Evolutionary conservation across 768 basidiomycete species (phyloP).

Genomic region (Daedalea quercina): DNA sequence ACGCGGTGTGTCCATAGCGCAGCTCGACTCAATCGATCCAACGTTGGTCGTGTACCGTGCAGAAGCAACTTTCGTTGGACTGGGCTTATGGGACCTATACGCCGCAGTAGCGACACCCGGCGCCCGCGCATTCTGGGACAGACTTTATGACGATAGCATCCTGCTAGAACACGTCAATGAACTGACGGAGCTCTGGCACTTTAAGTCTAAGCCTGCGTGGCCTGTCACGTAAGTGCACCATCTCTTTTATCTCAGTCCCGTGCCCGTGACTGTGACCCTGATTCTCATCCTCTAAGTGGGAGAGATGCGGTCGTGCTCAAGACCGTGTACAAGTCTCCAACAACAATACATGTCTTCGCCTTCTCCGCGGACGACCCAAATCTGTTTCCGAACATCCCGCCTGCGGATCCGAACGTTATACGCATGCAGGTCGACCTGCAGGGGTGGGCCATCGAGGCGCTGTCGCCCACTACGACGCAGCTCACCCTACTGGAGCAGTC

Average conservation of each 20-base stretch:
- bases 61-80: slow-evolving; percentile 94
- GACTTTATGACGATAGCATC: slow-evolving; percentile 78
- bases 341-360: slow-evolving; percentile 89
- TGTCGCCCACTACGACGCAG: slow-evolving; percentile 92
- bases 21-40: slow-evolving; percentile 95
- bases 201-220: slow-evolving; percentile 89
- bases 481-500: slow-evolving; percentile 94
- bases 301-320: slow-evolving; percentile 87
- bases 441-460: slow-evolving; percentile 94
- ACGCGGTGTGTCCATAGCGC: slow-evolving; percentile 88
- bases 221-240: slow-evolving; percentile 71
- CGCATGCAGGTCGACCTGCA: slow-evolving; percentile 97
- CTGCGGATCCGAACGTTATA: slow-evolving; percentile 68
- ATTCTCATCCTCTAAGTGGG: slow-evolving; percentile 42
- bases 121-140: slow-evolving; percentile 81
- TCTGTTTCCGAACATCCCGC: slow-evolving; percentile 71
- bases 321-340: slow-evolving; percentile 96
- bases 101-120: slow-evolving; percentile 84
- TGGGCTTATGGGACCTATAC: slow-evolving; percentile 92
- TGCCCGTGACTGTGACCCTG: slow-evolving; percentile 1
- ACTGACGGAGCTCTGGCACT: slow-evolving; percentile 89
- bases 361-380: slow-evolving; percentile 90
- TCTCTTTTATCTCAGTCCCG: slow-evolving; percentile 9
- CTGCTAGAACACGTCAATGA: slow-evolving; percentile 88
- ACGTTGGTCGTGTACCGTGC: slow-evolving; percentile 94